A percentile compares a stretch with the other conserved stretches of the same genome.
These are phyloP conservation scores for Picochlorum sp. DNA, from an alignment of 139 green algal species.

Conservation along the genomic window DNA sequence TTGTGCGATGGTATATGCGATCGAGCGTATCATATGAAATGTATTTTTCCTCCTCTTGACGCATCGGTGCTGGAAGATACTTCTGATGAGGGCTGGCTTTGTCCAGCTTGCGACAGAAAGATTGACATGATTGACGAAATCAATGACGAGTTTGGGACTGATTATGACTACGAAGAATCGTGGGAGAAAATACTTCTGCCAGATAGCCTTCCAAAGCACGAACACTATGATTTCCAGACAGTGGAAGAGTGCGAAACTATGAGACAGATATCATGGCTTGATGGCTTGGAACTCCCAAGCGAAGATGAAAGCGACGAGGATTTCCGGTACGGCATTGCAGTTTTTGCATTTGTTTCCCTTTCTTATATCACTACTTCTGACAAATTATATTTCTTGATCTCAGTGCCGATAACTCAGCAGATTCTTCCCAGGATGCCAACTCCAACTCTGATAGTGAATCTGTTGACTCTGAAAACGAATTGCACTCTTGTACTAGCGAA, in stretches of 20 bases:
- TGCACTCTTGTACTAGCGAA: too few relatives aligned
- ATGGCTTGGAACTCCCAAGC: constrained; percentile 27
- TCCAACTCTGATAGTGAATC: constrained; percentile 3
- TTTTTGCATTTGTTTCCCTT: neutral
- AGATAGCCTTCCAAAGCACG: constrained; percentile 11
- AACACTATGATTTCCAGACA: neutral
- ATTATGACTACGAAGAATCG: constrained; percentile 42
- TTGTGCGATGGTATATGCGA: constrained; percentile 83
- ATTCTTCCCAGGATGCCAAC: neutral
- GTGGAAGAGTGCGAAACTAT: neutral
- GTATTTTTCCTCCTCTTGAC: constrained; percentile 49
- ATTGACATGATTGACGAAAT: constrained; percentile 49
- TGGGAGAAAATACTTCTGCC: constrained; percentile 35
- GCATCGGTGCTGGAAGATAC: constrained; percentile 3
- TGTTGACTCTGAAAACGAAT: too few relatives aligned
- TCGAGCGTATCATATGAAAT: constrained; percentile 67
- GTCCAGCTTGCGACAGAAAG: constrained; percentile 71
- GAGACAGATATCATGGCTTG: constrained; percentile 8
- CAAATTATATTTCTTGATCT: neutral
- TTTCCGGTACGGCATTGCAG: constrained; percentile 10
- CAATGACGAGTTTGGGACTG: constrained; percentile 52
- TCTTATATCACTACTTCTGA: neutral
- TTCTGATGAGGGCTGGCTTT: constrained; percentile 73
- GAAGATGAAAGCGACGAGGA: constrained; percentile 39
- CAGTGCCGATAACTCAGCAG: too few relatives aligned